These are phyloP conservation scores for Poronia punctata DNA, from an alignment of 495 filamentous ascomycete genomes.

Conservation along the genomic window DNA sequence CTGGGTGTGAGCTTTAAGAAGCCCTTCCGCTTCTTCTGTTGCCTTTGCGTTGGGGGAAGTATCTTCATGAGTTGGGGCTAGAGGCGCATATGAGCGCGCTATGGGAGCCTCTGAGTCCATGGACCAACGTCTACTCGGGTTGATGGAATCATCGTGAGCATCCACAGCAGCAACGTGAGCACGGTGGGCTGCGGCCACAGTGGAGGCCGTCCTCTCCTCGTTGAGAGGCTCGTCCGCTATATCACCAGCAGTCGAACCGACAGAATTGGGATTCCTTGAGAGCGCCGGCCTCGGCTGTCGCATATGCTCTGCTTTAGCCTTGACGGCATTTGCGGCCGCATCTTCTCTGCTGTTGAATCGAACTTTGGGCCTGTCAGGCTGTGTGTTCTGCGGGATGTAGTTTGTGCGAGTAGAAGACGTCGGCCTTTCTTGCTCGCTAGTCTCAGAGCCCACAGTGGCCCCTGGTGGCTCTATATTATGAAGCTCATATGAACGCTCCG, in stretches of 20 bases:
- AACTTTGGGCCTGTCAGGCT: conserved; percentile 5
- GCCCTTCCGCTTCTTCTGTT: conserved; percentile 1
- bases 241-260: conserved; percentile 1
- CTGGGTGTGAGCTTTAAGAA: conserved; percentile 6
- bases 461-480: too few relatives aligned
- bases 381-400: too few relatives aligned
- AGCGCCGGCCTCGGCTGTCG: conserved; percentile 2
- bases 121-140: background rate
- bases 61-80: background rate
- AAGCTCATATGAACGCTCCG: too few relatives aligned
- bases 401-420: too few relatives aligned
- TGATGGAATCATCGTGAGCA: conserved; percentile 1
- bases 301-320: background rate
- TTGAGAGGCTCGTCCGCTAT: background rate
- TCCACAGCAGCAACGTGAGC: conserved; percentile 2
- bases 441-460: too few relatives aligned
- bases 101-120: conserved; percentile 3
- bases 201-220: background rate
- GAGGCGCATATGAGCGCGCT: background rate
- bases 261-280: conserved; percentile 6
- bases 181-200: conserved; percentile 1
- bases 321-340: background rate
- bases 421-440: too few relatives aligned
- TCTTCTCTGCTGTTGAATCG: conserved; percentile 3
- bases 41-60: background rate